These are phyloP conservation scores for Fragilariopsis cylindrus DNA, from an alignment of 108 stramenopile genomes.

Conservation along the genomic window DNA sequence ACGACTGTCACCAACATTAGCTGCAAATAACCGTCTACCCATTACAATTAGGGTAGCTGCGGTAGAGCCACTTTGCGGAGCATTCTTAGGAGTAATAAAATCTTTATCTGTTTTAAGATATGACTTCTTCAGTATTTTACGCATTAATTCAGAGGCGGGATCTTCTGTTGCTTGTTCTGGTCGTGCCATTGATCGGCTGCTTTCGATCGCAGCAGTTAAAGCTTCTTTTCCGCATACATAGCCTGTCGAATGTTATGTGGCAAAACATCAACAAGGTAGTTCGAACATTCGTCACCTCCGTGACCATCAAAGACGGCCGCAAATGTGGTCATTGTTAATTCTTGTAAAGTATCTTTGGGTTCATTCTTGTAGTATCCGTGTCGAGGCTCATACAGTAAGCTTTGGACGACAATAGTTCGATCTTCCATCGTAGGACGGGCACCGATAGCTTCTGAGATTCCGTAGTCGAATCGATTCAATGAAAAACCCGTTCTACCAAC, in stretches of 20 bases:
- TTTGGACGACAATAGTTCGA: constrained; percentile 84
- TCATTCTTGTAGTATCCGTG: constrained; percentile 85
- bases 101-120: constrained; percentile 92
- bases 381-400: constrained; percentile 75
- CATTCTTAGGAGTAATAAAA: constrained; percentile 84
- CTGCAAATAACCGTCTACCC: constrained; percentile 89
- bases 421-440: constrained; percentile 96
- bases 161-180: constrained; percentile 78
- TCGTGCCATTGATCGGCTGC: constrained; percentile 60
- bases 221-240: constrained; percentile 78
- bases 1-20: constrained; percentile 97
- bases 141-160: constrained; percentile 86
- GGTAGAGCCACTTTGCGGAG: constrained; percentile 93
- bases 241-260: constrained; percentile 79
- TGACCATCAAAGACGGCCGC: constrained; percentile 98
- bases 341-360: constrained; percentile 75
- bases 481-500: constrained; percentile 98
- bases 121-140: constrained; percentile 82
- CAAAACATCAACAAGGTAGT: constrained; percentile 85
- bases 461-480: constrained; percentile 96
- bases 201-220: constrained; percentile 74
- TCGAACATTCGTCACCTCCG: constrained; percentile 93
- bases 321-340: constrained; percentile 89
- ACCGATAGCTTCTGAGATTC: constrained; percentile 93
- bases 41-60: constrained; percentile 90